phyloP scores from a whole-genome alignment of 176 grass and related monocot genomes.

The Dendrocalamus sinicus region DNA sequence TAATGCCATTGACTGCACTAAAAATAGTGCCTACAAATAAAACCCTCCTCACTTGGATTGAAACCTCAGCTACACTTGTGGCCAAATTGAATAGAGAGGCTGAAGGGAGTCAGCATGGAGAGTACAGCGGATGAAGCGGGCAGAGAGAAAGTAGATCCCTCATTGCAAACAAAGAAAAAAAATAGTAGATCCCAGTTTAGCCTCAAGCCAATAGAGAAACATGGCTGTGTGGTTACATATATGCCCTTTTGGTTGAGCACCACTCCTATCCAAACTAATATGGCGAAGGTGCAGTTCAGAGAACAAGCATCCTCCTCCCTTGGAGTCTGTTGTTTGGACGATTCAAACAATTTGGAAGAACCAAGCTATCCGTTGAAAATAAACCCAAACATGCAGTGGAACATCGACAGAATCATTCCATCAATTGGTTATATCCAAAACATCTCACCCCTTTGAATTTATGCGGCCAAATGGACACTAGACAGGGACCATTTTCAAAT shows the following conservation, averaged over 20 bases:
- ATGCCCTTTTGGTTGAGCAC: neutral
- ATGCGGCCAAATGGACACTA: too few species aligned
- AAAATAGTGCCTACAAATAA: neutral
- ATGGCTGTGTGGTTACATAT: neutral
- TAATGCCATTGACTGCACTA: neutral
- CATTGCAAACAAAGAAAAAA: neutral
- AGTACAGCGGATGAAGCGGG: neutral
- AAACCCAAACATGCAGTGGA: neutral
- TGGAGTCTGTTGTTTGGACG: neutral
- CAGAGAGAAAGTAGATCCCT: neutral
- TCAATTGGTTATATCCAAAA: neutral
- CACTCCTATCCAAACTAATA: neutral
- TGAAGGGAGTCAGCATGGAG: neutral
- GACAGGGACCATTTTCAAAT: too few species aligned
- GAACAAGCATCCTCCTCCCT: neutral
- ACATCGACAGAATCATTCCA: neutral
- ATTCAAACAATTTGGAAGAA: slow-evolving; percentile 13
- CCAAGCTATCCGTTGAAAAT: neutral
- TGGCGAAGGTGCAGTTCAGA: neutral
- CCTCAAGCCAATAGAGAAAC: neutral
- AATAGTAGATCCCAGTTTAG: neutral
- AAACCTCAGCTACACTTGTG: neutral
- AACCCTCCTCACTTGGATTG: neutral
- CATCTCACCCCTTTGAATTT: neutral
- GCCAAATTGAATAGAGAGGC: neutral